Percentiles rank a stretch among this genome's conserved stretches.
phyloP scores from a whole-genome alignment of 23 red algal species.

The Agarophyton chilense region DNA sequence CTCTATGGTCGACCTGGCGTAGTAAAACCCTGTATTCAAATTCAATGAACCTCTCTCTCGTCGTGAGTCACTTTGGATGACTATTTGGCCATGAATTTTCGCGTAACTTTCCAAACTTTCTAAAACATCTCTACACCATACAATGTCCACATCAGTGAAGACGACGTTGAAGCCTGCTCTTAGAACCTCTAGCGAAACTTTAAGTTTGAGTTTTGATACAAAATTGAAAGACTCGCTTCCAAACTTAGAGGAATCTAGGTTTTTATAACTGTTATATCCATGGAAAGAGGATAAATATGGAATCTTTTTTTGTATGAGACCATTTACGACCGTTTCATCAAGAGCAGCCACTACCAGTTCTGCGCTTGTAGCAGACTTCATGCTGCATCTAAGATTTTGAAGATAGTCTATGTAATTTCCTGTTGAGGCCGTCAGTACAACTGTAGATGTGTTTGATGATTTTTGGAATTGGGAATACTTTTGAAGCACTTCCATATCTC shows the following conservation, averaged over 20 bases:
- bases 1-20: not conserved
- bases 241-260: not conserved
- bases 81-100: not conserved
- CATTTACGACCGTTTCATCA: not conserved
- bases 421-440: not conserved
- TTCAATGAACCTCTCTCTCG: not conserved
- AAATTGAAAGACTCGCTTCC: not conserved
- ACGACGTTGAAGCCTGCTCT: not conserved
- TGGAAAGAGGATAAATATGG: not conserved
- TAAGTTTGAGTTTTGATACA: not conserved
- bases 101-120: not conserved
- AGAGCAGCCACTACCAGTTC: not conserved
- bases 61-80: not conserved
- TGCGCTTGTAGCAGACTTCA: not conserved
- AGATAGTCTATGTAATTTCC: not conserved
- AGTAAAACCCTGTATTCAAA: constrained; percentile 1
- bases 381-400: not conserved
- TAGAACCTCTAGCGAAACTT: not conserved
- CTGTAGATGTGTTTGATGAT: not conserved
- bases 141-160: not conserved
- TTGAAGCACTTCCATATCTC: not conserved
- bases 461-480: not conserved
- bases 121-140: not conserved
- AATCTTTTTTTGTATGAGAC: not conserved
- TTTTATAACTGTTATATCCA: not conserved